These are phyloP conservation scores for Melampsora occidentalis DNA, from an alignment of 1,284 basidiomycete species.

Conservation along the genomic window DNA sequence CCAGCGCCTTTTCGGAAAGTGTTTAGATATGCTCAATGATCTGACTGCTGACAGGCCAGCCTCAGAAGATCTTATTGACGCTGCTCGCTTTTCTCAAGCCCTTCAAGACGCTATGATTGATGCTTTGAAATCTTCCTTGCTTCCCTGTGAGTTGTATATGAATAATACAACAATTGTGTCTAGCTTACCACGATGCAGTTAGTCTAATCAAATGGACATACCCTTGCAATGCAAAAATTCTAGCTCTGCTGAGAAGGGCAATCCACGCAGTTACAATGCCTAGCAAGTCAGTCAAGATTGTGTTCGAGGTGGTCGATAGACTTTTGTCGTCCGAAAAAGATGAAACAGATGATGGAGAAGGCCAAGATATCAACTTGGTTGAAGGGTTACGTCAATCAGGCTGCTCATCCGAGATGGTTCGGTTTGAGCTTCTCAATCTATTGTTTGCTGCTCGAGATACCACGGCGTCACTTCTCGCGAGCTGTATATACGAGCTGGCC, in stretches of 20 bases:
- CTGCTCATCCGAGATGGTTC: constrained; percentile 56
- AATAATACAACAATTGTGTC: too few species aligned
- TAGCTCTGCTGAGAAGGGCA: too few species aligned
- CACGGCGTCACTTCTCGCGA: constrained; percentile 66
- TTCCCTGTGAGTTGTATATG: too few species aligned
- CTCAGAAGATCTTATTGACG: not conserved
- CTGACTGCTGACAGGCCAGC: constrained; percentile 14
- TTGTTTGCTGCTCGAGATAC: constrained; percentile 67
- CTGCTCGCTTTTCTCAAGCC: constrained; percentile 26
- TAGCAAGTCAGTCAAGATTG: too few species aligned
- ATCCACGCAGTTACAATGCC: too few species aligned
- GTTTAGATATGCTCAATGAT: constrained; percentile 35
- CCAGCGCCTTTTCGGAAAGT: constrained; percentile 58
- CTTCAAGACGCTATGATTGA: constrained; percentile 15
- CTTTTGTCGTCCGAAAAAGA: too few species aligned
- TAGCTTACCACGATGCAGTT: too few species aligned
- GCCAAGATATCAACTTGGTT: constrained; percentile 13
- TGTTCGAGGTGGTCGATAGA: too few species aligned
- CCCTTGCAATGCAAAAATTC: too few species aligned
- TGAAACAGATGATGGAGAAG: too few species aligned
- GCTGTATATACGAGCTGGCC: constrained; percentile 65
- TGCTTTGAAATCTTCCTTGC: too few species aligned
- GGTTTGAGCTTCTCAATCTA: constrained; percentile 69
- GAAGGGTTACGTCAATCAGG: constrained; percentile 29
- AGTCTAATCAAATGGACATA: too few species aligned